Conservation (phyloP, 345 rosid genomes). For the Laguncularia racemosa region DNA sequence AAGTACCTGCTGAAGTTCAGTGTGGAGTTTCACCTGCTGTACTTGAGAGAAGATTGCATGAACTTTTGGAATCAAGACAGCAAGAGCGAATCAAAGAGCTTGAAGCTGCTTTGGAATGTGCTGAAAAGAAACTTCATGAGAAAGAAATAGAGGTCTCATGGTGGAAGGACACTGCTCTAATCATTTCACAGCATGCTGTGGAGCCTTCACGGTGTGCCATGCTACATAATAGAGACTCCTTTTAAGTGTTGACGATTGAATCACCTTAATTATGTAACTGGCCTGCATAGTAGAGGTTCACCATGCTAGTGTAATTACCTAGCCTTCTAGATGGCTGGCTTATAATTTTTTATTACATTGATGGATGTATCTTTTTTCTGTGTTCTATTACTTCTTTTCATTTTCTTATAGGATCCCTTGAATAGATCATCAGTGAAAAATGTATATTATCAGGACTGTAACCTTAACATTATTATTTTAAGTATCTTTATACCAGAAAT, state of each 20-base stretch:
- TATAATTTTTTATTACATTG: no score
- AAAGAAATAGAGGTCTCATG: constrained; percentile 58
- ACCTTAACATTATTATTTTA: no score
- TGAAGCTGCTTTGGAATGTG: constrained; percentile 38
- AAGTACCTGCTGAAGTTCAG: constrained; percentile 6
- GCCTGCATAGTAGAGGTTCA: no score
- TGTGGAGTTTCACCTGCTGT: constrained; percentile 56
- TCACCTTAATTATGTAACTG: background rate
- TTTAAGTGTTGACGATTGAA: background rate
- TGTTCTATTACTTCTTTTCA: no score
- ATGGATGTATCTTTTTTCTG: no score
- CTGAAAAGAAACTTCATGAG: constrained; percentile 35
- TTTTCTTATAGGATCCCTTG: no score
- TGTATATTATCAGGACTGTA: no score
- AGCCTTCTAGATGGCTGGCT: no score
- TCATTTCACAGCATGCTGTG: constrained; percentile 28
- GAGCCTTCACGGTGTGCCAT: background rate
- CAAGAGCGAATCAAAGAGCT: constrained; percentile 61
- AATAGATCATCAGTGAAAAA: no score
- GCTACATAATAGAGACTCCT: background rate
- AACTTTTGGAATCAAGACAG: constrained; percentile 56
- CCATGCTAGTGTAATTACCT: no score
- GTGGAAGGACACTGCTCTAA: constrained; percentile 73
- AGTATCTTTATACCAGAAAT: no score
- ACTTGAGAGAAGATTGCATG: constrained; percentile 60